Percentiles rank a stretch among this genome's conserved stretches.
phyloP scores from a whole-genome alignment of 2,329 filamentous ascomycete genomes.

The Pseudocercospora fijiensis region DNA sequence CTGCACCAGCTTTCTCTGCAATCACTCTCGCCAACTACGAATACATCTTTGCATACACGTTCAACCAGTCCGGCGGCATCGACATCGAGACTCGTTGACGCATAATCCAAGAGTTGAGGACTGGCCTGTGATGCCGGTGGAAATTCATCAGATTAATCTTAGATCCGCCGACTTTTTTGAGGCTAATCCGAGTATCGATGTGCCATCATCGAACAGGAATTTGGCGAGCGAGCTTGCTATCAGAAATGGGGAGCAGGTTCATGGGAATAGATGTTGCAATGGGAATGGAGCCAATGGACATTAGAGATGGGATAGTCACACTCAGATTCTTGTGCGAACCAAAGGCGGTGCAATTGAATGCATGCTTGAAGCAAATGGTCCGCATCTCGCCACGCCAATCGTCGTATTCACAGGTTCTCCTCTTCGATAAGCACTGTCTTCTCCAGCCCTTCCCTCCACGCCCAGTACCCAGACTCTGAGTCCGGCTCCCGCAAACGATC shows the following conservation, averaged over 20 bases:
- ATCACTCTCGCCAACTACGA: slow-evolving; percentile 71
- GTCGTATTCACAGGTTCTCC: background rate
- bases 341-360: too few species aligned
- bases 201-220: slow-evolving; percentile 44
- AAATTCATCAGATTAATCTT: slow-evolving; percentile 57
- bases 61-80: slow-evolving; percentile 68
- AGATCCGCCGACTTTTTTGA: slow-evolving; percentile 61
- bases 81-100: slow-evolving; percentile 63
- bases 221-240: slow-evolving; percentile 16
- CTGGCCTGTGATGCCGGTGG: slow-evolving; percentile 60
- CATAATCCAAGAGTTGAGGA: slow-evolving; percentile 48
- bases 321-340: too few species aligned
- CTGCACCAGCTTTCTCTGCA: slow-evolving; percentile 27
- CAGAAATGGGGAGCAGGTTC: background rate
- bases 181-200: slow-evolving; percentile 60
- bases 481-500: background rate
- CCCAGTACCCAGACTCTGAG: background rate
- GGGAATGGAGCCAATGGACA: slow-evolving; percentile 8
- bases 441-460: background rate
- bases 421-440: background rate
- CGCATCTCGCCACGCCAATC: too few species aligned
- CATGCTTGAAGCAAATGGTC: too few species aligned
- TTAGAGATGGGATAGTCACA: background rate
- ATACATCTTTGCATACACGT: slow-evolving; percentile 70
- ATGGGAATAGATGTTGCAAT: slow-evolving; percentile 18